These are phyloP conservation scores for Mrakia blollopis DNA, from an alignment of 768 basidiomycete genomes.

Conservation along the genomic window DNA sequence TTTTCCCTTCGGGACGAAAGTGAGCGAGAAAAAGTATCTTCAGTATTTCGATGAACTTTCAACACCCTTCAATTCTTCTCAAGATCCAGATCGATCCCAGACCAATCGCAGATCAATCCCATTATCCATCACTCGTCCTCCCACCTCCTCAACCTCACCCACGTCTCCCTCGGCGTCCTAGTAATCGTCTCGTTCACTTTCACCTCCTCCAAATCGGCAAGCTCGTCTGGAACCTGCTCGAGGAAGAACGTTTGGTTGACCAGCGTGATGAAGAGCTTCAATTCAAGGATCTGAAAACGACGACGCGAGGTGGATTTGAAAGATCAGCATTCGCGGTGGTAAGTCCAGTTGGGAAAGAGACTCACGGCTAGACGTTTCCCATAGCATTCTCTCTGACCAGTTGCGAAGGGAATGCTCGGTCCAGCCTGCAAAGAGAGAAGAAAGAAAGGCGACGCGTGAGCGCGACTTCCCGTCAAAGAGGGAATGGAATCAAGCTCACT, in stretches of 20 bases:
- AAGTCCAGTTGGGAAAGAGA: neutral
- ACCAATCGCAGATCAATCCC: too few species aligned
- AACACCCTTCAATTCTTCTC: too few species aligned
- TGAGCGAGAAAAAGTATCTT: too few species aligned
- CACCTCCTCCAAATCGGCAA: neutral
- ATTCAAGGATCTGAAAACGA: neutral
- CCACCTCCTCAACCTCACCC: slow-evolving; percentile 18
- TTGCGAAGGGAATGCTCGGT: neutral
- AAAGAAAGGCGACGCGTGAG: too few species aligned
- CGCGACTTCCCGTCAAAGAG: too few species aligned
- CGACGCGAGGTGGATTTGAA: neutral
- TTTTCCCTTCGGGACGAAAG: too few species aligned
- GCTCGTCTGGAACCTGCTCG: neutral
- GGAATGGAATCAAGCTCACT: neutral
- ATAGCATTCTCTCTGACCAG: neutral
- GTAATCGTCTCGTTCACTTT: slow-evolving; percentile 1
- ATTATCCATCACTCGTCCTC: neutral
- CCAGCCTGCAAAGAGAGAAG: neutral
- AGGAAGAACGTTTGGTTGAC: neutral
- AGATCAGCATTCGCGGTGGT: neutral
- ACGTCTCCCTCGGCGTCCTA: neutral
- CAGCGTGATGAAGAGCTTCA: slow-evolving; percentile 1
- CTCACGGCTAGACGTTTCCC: neutral
- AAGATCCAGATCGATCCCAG: too few species aligned
- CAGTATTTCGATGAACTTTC: too few species aligned